Percentiles rank a stretch among this genome's conserved stretches.
Conservation (phyloP, 352 stramenopile genomes). For the Phytophthora citricola region DNA sequence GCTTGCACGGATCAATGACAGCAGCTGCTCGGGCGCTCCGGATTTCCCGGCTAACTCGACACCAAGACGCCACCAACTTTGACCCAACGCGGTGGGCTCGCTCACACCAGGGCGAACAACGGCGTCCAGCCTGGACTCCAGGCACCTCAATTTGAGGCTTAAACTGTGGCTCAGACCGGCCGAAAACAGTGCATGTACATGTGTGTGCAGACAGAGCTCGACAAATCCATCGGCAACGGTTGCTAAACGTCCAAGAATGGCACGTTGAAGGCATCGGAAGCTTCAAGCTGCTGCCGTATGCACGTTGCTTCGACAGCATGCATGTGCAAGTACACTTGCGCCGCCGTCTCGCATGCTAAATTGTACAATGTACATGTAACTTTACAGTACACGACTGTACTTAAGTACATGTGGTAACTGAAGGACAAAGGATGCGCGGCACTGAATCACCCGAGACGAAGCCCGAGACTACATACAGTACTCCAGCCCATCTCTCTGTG, state of each 20-base stretch:
- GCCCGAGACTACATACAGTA: too few species aligned
- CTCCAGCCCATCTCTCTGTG: background rate
- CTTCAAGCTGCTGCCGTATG: background rate
- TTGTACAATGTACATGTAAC: too few species aligned
- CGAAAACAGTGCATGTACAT: constrained; percentile 3
- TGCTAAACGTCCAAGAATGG: constrained; percentile 1
- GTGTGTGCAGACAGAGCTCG: background rate
- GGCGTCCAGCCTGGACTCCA: too few species aligned
- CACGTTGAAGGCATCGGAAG: background rate
- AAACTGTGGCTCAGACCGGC: constrained; percentile 7
- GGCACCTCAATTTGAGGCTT: too few species aligned
- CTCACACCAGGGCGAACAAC: background rate
- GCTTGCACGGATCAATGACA: constrained; percentile 18
- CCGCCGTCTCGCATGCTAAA: constrained; percentile 17
- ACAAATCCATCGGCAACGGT: background rate
- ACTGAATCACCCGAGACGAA: constrained; percentile 12
- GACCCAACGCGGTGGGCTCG: too few species aligned
- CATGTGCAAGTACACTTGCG: background rate
- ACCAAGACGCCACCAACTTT: background rate
- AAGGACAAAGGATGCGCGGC: constrained; percentile 29
- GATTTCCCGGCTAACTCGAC: constrained; percentile 22
- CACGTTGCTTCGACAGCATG: background rate
- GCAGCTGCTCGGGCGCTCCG: constrained; percentile 25
- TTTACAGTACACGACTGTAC: too few species aligned
- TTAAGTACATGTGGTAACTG: constrained; percentile 1